Evolutionary conservation across 1,284 basidiomycete genomes (phyloP).

Genomic region (Fomitopsis betulina): DNA sequence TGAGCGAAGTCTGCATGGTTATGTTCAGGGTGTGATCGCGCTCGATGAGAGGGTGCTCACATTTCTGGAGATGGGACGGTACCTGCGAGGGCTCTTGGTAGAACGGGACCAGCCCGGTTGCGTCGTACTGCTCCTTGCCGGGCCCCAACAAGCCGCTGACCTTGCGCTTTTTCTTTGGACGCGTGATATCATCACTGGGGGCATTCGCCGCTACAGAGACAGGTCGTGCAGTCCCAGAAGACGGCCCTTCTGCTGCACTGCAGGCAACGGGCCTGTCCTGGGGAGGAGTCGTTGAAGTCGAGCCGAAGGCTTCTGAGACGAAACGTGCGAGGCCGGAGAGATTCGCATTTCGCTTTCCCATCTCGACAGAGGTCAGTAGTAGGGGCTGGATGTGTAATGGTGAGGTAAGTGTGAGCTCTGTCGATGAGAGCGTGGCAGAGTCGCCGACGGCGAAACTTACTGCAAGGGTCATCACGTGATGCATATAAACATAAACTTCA

Average conservation of each 20-base stretch:
- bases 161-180: slow-evolving; percentile 31
- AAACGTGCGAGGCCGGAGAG: slow-evolving; percentile 49
- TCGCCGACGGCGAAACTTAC: no score
- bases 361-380: slow-evolving; percentile 2
- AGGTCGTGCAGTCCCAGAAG: background rate
- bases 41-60: slow-evolving; percentile 39
- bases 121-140: slow-evolving; percentile 51
- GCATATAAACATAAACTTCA: no score
- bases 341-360: slow-evolving; percentile 36
- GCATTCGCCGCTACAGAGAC: background rate
- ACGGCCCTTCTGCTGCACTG: background rate
- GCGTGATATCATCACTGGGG: background rate
- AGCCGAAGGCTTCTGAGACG: slow-evolving; percentile 37
- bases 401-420: background rate
- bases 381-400: background rate
- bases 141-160: slow-evolving; percentile 22
- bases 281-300: background rate
- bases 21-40: no score
- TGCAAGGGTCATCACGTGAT: no score
- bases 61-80: slow-evolving; percentile 76
- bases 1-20: slow-evolving; percentile 73
- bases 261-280: background rate
- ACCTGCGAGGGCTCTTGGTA: slow-evolving; percentile 64
- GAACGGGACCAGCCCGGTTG: slow-evolving; percentile 64
- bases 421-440: background rate